Conservation (phyloP, 768 basidiomycete genomes). For the Amanita rubescens region DNA sequence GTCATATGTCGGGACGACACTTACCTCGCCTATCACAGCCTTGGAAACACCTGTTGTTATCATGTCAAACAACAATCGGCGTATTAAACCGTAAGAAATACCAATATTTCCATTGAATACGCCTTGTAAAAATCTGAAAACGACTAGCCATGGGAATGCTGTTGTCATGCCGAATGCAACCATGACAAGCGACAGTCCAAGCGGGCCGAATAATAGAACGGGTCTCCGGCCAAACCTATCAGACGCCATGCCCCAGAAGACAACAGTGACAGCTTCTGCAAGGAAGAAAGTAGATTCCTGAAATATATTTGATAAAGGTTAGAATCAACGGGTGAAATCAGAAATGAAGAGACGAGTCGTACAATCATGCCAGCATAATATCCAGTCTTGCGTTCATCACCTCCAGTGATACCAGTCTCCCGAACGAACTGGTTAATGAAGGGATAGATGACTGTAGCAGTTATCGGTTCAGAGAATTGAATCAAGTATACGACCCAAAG, state of each 20-base stretch:
- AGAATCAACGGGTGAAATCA: neutral
- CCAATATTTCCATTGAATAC: constrained; percentile 1
- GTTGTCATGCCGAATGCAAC: constrained; percentile 34
- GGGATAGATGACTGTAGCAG: constrained; percentile 31
- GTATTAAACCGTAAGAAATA: neutral
- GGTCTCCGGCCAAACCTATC: constrained; percentile 37
- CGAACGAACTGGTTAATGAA: constrained; percentile 32
- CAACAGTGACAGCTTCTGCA: constrained; percentile 33
- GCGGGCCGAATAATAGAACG: constrained; percentile 33
- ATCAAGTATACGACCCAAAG: constrained; percentile 24
- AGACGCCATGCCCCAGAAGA: constrained; percentile 38
- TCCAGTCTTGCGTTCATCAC: constrained; percentile 30
- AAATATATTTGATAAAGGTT: too few species aligned
- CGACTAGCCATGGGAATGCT: constrained; percentile 27
- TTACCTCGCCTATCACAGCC: neutral
- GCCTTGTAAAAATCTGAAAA: constrained; percentile 11
- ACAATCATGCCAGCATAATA: constrained; percentile 37
- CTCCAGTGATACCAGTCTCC: constrained; percentile 27
- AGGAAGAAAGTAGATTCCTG: constrained; percentile 41
- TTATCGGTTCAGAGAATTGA: constrained; percentile 29
- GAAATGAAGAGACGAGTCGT: constrained; percentile 2
- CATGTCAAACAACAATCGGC: constrained; percentile 24
- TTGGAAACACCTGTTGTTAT: constrained; percentile 14
- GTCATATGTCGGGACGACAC: neutral
- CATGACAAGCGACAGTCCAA: constrained; percentile 33